Base-by-base conservation (phyloP, 2,329 filamentous ascomycete species). In the Stemphylium beticola region DNA sequence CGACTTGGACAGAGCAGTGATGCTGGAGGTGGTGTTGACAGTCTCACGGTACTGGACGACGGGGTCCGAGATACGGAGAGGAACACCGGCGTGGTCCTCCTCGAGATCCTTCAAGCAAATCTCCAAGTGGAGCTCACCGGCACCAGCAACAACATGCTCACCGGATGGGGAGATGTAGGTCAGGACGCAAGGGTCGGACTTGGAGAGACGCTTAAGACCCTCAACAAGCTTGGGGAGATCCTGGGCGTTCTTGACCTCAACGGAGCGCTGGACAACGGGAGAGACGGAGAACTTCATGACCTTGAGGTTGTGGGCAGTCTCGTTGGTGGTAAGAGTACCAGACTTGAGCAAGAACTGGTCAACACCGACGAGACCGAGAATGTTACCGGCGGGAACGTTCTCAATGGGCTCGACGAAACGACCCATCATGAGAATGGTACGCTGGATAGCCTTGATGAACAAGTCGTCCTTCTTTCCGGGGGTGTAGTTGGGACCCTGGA, bases 221-320 rank as follows among this genome's bases (percentile, higher is more conserved):
- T 99, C 95, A 74, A 99, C 95, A 59, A 99, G 89, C 89, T 99
- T 99, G 81, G 95, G 95, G 65, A 99, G 88, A 86, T 99, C 95
- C 84, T 96, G 92, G 76, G 95, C 95, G 84, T 99, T 99, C 92
- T 98, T 98, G 85, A 97, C 93, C 83, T 97, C 92, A 76, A 99
- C 95, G 81, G 95, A 96, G 72, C 93, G 93, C 83, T 90, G 93
- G 68, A 99, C 95, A 83, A 99, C 95, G 74, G 95, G 95, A 58
- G 95, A 98, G 79, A 99, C 95, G 77, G 95, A 99, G 90, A 99
- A 99, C 87, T 97, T 98, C 95, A 99, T 99, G 83, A 99, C 95
- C 90, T 98, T 98, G 76, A 99, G 84, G 89, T 99, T 99, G 90
- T 99, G 95, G 78, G 95, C 93, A 67, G 92, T 96, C 71, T 99